Conservation (phyloP, 192 early-diverging fungal genomes). For the Thoreauomyces humboldtii region DNA sequence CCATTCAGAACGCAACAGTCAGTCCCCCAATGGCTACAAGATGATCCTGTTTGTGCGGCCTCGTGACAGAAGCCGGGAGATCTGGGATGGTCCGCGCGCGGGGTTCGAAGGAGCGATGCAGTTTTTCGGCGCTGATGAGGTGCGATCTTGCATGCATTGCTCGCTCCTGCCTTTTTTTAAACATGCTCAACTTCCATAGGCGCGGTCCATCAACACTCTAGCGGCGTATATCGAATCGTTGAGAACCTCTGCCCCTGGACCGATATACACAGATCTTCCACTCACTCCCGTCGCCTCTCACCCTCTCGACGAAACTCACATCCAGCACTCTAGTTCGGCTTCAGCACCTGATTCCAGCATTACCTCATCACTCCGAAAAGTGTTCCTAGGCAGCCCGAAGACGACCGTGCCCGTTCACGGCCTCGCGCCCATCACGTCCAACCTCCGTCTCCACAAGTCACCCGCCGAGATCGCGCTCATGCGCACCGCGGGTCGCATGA, state of each 20-base stretch:
- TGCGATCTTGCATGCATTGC: conserved; percentile 22
- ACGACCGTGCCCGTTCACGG: conserved; percentile 19
- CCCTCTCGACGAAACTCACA: conserved; percentile 17
- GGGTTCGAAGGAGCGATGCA: conserved; percentile 74
- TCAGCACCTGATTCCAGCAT: conserved; percentile 6
- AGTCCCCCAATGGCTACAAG: too few species aligned
- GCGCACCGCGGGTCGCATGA: conserved; percentile 70
- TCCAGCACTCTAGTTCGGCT: background rate
- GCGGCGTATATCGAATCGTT: conserved; percentile 22
- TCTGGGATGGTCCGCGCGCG: conserved; percentile 91
- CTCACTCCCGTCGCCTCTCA: background rate
- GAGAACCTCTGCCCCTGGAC: conserved; percentile 1
- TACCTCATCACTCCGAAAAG: background rate
- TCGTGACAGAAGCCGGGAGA: conserved; percentile 67
- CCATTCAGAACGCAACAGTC: background rate
- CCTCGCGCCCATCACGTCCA: conserved; percentile 67
- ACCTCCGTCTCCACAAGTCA: conserved; percentile 77
- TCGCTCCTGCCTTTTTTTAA: background rate
- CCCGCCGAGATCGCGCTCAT: conserved; percentile 75
- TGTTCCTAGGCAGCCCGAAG: background rate
- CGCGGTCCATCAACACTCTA: conserved; percentile 33
- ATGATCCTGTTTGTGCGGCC: conserved; percentile 87
- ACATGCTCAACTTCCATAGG: conserved; percentile 3
- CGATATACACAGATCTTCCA: conserved; percentile 37
- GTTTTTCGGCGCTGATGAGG: conserved; percentile 83